Evolutionary conservation across 2,329 filamentous ascomycete species (phyloP).

Genomic region (Alternaria sp.): DNA sequence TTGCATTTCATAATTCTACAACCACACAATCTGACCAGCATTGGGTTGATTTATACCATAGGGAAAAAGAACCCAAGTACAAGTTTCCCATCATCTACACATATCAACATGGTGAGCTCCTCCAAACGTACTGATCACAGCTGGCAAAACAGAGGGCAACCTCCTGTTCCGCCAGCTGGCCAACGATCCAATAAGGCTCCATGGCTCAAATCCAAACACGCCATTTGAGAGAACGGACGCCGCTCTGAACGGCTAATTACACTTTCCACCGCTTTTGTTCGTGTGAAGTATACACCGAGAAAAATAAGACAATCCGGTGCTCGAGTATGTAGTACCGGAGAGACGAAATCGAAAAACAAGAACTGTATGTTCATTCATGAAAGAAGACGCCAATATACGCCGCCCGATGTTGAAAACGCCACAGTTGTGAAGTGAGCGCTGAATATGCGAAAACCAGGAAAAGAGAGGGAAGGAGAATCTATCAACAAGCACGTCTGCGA

Average conservation of each 20-base stretch:
- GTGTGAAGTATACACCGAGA: constrained; percentile 31
- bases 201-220: constrained; percentile 13
- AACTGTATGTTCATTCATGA: constrained; percentile 11
- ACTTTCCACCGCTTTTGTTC: constrained; percentile 33
- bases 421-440: constrained; percentile 28
- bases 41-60: constrained; percentile 10
- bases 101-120: constrained; percentile 26
- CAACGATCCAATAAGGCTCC: constrained; percentile 8
- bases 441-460: constrained; percentile 30
- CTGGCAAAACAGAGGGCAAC: not conserved
- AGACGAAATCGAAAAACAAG: constrained; percentile 17
- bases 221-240: constrained; percentile 25
- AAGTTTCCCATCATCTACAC: constrained; percentile 30
- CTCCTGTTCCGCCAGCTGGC: not conserved
- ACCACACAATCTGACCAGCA: constrained; percentile 22
- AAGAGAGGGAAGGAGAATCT: constrained; percentile 30
- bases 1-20: constrained; percentile 31
- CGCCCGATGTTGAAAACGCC: constrained; percentile 38
- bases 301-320: constrained; percentile 8
- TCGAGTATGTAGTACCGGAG: constrained; percentile 17
- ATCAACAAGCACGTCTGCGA: constrained; percentile 27
- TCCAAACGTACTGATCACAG: constrained; percentile 1
- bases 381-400: constrained; percentile 42
- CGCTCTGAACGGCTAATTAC: constrained; percentile 38
- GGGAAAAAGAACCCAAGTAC: constrained; percentile 7